These are phyloP conservation scores for Torulaspora pretoriensis DNA, from an alignment of 1,139 yeast genomes.

Conservation along the genomic window DNA sequence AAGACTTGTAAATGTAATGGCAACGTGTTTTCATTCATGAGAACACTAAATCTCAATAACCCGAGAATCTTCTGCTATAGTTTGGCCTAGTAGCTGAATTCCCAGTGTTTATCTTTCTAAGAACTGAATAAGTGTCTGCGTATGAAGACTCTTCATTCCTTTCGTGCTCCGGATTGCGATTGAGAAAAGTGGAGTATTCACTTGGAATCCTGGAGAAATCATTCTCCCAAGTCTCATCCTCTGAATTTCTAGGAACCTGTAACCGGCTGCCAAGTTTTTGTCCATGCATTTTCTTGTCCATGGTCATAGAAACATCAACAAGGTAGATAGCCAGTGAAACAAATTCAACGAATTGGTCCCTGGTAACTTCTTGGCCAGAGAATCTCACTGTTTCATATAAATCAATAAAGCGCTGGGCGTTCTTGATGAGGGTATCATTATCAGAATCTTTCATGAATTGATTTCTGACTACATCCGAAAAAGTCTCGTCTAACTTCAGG, in stretches of 20 bases:
- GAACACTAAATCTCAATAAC: not conserved
- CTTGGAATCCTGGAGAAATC: slow-evolving; percentile 8
- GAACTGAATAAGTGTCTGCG: slow-evolving; percentile 11
- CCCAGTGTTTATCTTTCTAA: slow-evolving; percentile 15
- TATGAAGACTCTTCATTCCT: slow-evolving; percentile 7
- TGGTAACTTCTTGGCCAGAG: slow-evolving; percentile 58
- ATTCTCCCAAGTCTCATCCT: slow-evolving; percentile 12
- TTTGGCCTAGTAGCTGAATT: slow-evolving; percentile 21
- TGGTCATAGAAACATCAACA: slow-evolving; percentile 21
- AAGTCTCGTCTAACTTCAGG: slow-evolving; percentile 24
- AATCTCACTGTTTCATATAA: slow-evolving; percentile 71
- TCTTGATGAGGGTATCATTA: slow-evolving; percentile 20
- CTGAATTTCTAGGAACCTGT: slow-evolving; percentile 13
- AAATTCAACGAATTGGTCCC: slow-evolving; percentile 57
- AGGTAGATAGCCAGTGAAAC: slow-evolving; percentile 44
- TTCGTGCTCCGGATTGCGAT: slow-evolving; percentile 1
- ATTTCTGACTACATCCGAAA: slow-evolving; percentile 24
- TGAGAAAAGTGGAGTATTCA: not conserved
- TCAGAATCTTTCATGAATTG: slow-evolving; percentile 22
- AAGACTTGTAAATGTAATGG: too few relatives aligned
- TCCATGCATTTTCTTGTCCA: slow-evolving; percentile 12
- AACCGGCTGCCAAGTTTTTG: slow-evolving; percentile 11
- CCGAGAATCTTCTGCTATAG: not conserved
- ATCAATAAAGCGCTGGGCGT: slow-evolving; percentile 42
- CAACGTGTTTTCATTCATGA: too few relatives aligned